Conservation (phyloP, 2,329 filamentous ascomycete genomes). For the Paraconiothyrium sp. region DNA sequence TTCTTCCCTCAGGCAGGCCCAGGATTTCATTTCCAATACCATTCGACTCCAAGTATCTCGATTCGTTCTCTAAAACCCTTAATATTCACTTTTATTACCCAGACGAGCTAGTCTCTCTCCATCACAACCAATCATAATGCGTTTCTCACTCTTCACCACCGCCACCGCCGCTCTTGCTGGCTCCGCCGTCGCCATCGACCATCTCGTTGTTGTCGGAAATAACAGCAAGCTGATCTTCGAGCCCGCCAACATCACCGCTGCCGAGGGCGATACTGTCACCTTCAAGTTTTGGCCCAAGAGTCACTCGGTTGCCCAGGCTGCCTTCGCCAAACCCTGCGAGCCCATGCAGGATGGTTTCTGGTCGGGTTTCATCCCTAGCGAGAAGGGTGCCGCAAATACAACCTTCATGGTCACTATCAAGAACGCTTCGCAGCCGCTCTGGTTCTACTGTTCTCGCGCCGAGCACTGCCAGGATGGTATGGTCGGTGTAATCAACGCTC, state of each 20-base stretch:
- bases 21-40: conserved; percentile 43
- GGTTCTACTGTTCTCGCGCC: conserved; percentile 53
- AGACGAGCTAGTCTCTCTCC: conserved; percentile 47
- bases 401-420: conserved; percentile 47
- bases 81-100: conserved; percentile 28
- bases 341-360: conserved; percentile 48
- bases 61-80: conserved; percentile 28
- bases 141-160: conserved; percentile 48
- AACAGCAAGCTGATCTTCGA: conserved; percentile 41
- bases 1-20: conserved; percentile 49
- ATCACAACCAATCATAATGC: conserved; percentile 48
- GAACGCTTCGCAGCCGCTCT: conserved; percentile 49
- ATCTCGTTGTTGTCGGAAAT: conserved; percentile 45
- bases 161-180: conserved; percentile 42
- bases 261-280: conserved; percentile 48
- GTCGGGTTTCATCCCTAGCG: conserved; percentile 48
- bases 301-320: conserved; percentile 50
- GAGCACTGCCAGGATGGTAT: conserved; percentile 51
- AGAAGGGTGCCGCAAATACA: conserved; percentile 32
- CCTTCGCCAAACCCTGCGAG: conserved; percentile 47
- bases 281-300: conserved; percentile 53
- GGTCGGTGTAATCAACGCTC: conserved; percentile 53
- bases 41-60: conserved; percentile 39
- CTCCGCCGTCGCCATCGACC: conserved; percentile 43
- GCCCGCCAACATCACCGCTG: conserved; percentile 46